Evolutionary conservation across 2,329 filamentous ascomycete genomes (phyloP).

Genomic region (Exophiala spinifera): DNA sequence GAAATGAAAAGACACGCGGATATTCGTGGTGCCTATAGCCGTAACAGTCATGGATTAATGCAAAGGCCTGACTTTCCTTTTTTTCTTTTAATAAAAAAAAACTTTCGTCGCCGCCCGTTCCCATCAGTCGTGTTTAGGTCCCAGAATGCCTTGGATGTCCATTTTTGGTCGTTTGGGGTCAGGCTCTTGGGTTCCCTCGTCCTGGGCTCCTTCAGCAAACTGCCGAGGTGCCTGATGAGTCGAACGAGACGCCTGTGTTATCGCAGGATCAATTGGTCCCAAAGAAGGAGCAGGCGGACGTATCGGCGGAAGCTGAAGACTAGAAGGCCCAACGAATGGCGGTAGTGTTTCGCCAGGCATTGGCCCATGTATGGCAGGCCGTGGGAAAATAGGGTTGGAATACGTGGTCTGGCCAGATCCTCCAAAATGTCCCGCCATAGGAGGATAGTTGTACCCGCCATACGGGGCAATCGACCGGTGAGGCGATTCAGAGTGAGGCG

Average conservation of each 20-base stretch:
- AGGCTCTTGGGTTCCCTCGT: conserved; percentile 23
- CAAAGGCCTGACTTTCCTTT: no score
- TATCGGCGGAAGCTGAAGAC: conserved; percentile 30
- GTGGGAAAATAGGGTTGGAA: conserved; percentile 24
- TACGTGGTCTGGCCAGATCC: conserved; percentile 5
- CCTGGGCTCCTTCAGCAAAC: conserved; percentile 7
- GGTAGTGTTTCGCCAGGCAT: conserved; percentile 10
- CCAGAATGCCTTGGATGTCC: conserved; percentile 30
- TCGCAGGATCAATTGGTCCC: conserved; percentile 26
- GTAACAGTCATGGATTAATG: no score
- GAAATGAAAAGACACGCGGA: no score
- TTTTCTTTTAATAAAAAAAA: no score
- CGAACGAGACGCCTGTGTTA: conserved; percentile 16
- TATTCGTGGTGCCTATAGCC: no score
- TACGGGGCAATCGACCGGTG: neutral
- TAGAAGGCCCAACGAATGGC: conserved; percentile 8
- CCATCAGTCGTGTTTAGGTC: conserved; percentile 21
- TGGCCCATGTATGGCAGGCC: conserved; percentile 1
- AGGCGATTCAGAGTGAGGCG: conserved; percentile 12
- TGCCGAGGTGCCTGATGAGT: conserved; percentile 8
- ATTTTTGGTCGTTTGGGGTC: conserved; percentile 30
- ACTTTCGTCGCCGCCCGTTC: no score
- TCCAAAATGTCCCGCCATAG: conserved; percentile 11
- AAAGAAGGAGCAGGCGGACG: conserved; percentile 18
- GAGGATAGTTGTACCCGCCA: conserved; percentile 18